Evolutionary conservation across 805 yeast genomes (phyloP), one percentile per base, ranked within the genome.

Genomic region (Teunomyces aglyptinius): DNA sequence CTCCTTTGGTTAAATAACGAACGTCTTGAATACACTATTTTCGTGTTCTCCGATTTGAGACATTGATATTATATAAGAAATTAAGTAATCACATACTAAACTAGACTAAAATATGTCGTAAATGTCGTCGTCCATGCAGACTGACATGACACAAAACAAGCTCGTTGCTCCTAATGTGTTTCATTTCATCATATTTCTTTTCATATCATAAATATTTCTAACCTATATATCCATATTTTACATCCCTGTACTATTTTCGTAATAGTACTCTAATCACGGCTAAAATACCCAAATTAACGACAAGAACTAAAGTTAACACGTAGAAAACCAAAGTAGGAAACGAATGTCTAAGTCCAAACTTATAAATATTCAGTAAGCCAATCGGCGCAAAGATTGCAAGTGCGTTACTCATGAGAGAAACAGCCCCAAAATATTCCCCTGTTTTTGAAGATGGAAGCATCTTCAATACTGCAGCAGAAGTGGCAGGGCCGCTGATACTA

Each of bases 371-470:
- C 20, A 83, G 61, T 26, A 77, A 61, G 0, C 67, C 15, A 5
- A 80, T 61, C 0, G 91, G 89, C 0, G 74, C 65, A 8, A 75
- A 44, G 47, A 83, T 64, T 47, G 69, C 63, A 3, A 77, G 60
- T 0, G 76, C 43, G 50, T 80, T 82, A 55, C 81, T 78, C 11
- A 84, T 58, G 41, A 86, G 59, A 0, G 88, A 79, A 35, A 84
- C 60, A 0, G 85, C 88, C 10, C 91, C 90, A 64, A 85, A 85
- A 16, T 83, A 69, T 60, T 85, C 89, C 12, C 94, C 94, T 4
- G 80, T 73, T 48, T 75, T 75, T 5, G 76, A 71, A 29, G 79
- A 78, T 1, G 80, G 78, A 50, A 73, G 77, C 59, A 83, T 81
- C 58, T 86, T 86, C 43, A 82, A 71, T 6, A 85, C 63, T 0